phyloP scores from a whole-genome alignment of 2,329 filamentous ascomycete species.

The Myriosclerotinia curreyana region DNA sequence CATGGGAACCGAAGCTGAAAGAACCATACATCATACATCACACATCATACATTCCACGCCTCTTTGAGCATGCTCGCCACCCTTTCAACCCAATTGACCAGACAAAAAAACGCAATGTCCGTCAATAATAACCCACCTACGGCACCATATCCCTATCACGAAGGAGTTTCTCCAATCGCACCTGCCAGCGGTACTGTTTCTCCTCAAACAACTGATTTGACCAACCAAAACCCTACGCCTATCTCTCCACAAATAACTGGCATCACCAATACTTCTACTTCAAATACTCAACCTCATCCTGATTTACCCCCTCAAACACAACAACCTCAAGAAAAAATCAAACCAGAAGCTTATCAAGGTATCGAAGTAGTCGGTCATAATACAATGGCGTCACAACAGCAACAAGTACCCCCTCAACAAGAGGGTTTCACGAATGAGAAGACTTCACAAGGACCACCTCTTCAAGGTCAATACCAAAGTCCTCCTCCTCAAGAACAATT shows the following conservation, averaged over 20 bases:
- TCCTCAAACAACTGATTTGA: slow-evolving; percentile 8
- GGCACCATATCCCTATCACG: slow-evolving; percentile 3
- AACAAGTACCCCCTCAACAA: slow-evolving; percentile 16
- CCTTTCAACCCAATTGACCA: not conserved
- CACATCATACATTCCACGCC: slow-evolving; percentile 4
- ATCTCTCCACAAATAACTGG: slow-evolving; percentile 16
- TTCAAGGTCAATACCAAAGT: slow-evolving; percentile 8
- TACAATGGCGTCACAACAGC: slow-evolving; percentile 7
- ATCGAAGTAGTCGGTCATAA: slow-evolving; percentile 16
- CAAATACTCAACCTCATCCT: slow-evolving; percentile 15
- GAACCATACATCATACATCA: not conserved
- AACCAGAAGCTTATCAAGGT: slow-evolving; percentile 13
- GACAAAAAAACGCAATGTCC: slow-evolving; percentile 2
- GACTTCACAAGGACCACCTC: not conserved
- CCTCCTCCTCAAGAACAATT: slow-evolving; percentile 9
- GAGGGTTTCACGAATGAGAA: slow-evolving; percentile 9
- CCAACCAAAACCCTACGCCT: not conserved
- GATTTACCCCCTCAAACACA: not conserved
- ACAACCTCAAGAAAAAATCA: not conserved
- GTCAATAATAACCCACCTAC: slow-evolving; percentile 5
- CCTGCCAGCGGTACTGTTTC: slow-evolving; percentile 1
- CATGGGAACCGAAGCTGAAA: not conserved
- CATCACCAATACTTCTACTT: not conserved
- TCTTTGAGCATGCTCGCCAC: not conserved
- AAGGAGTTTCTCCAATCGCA: slow-evolving; percentile 8